Percentiles rank a stretch among this genome's conserved stretches.
phyloP scores from a whole-genome alignment of 2,329 filamentous ascomycete species.

The Fonsecaea nubica region DNA sequence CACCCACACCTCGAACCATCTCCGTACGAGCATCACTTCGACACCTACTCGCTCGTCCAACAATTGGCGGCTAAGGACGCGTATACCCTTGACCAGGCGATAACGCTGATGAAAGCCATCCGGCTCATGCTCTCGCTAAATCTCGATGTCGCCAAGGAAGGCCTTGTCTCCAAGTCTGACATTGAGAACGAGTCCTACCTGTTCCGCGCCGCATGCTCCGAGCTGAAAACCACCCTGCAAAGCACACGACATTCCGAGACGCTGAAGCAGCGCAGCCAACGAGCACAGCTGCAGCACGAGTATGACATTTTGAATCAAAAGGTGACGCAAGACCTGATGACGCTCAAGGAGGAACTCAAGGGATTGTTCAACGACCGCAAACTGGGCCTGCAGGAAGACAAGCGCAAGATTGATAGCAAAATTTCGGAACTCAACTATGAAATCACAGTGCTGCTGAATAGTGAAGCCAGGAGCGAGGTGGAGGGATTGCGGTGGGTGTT shows the following conservation, averaged over 20 bases:
- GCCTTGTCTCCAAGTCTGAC: constrained; percentile 85
- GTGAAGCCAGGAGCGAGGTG: constrained; percentile 88
- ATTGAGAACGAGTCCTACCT: constrained; percentile 95
- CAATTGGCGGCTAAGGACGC: constrained; percentile 71
- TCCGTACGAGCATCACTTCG: constrained; percentile 93
- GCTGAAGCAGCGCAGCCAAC: constrained; percentile 81
- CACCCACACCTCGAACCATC: constrained; percentile 65
- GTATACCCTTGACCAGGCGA: constrained; percentile 75
- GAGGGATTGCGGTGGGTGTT: constrained; percentile 89
- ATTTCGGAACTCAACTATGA: constrained; percentile 97
- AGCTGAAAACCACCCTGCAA: constrained; percentile 84
- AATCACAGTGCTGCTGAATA: constrained; percentile 87
- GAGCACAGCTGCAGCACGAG: constrained; percentile 88
- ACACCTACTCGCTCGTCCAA: constrained; percentile 87
- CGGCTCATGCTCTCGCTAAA: constrained; percentile 78
- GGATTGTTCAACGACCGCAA: constrained; percentile 96
- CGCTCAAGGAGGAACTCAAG: constrained; percentile 87
- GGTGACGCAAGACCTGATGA: constrained; percentile 80
- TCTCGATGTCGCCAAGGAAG: constrained; percentile 77
- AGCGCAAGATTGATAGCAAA: constrained; percentile 81
- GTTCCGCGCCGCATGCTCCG: constrained; percentile 90
- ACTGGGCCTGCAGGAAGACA: constrained; percentile 87
- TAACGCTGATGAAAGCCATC: constrained; percentile 91
- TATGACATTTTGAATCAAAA: constrained; percentile 89
- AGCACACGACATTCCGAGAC: constrained; percentile 77